These are phyloP conservation scores for Leccinum glutinopallens DNA, from an alignment of 1,284 basidiomycete species.

Conservation along the genomic window DNA sequence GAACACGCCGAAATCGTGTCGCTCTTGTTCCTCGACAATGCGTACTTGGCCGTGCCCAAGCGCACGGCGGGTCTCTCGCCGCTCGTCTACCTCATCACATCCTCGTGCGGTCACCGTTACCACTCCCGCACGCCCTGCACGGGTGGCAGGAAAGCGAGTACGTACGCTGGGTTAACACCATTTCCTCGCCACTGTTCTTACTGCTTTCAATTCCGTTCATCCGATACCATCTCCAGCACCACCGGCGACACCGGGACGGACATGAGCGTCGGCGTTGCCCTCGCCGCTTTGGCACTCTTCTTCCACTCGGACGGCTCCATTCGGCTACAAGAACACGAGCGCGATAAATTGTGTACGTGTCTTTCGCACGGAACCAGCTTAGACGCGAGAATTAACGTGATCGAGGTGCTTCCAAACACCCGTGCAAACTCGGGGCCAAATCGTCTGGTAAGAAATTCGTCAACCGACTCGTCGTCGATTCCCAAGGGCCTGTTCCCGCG, in stretches of 20 bases:
- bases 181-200: conserved; percentile 52
- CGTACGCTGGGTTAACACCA: conserved; percentile 34
- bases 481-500: conserved; percentile 41
- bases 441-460: conserved; percentile 75
- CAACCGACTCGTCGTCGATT: conserved; percentile 76
- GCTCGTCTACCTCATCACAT: too few relatives aligned
- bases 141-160: too few relatives aligned
- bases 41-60: too few relatives aligned
- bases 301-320: conserved; percentile 57
- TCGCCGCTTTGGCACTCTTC: conserved; percentile 57
- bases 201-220: conserved; percentile 55
- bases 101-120: too few relatives aligned
- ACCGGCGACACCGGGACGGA: conserved; percentile 58
- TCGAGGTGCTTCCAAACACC: conserved; percentile 60
- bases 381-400: background rate
- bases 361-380: background rate
- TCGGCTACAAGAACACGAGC: conserved; percentile 12
- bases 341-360: conserved; percentile 26
- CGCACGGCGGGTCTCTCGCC: too few relatives aligned
- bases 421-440: conserved; percentile 77
- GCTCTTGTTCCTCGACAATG: too few relatives aligned
- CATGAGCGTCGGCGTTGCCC: conserved; percentile 60
- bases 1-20: conserved; percentile 73
- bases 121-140: too few relatives aligned
- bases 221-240: conserved; percentile 39